Evolutionary conservation across 2,329 filamentous ascomycete species (phyloP), one percentile per base, ranked within the genome.

Genomic region (Teratosphaeria nubilosa): DNA sequence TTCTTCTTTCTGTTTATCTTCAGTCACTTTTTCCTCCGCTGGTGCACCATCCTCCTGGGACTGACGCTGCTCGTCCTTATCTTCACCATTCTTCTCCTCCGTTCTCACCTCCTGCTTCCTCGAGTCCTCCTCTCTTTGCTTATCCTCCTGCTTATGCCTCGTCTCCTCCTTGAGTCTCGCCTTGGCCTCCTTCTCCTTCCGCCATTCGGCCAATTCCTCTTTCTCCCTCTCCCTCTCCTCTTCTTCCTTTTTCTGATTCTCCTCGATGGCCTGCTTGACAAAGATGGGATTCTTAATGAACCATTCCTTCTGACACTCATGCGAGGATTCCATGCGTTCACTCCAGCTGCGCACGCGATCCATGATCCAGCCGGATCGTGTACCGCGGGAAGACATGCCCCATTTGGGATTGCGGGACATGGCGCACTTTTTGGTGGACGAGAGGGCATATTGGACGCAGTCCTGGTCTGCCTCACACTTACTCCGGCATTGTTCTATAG

Each of bases 401-500:
- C 66, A 51, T 16, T 62, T 62, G 10, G 62, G 54, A 16, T 62
- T 55, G 16, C 41, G 34, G 11, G 59, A 62, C n/a, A 59, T 63
- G 10, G 54, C 65, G 56, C 68, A 70, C 13, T 64, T 64, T 16
- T 57, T 50, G 1, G 59, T 37, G 41, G 41, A 48, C 5, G 60
- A 59, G 30, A 64, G 25, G 24, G 65, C 55, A 45, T 67, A 70
- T 54, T 69, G 69, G 24, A 65, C 30, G 52, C 69, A 72, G 4
- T 51, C 61, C 1, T 48, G 6, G 14, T 61, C 59, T 4, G 20
- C 50, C 31, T 63, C 58, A 53, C 69, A 72, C 13, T 60, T 58
- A 22, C 52, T 57, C 25, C 61, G 57, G 56, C 69, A 71, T 2
- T 64, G 63, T 2, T 61, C 60, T n/a, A 66, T 53, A 5, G 62